Evolutionary conservation across 331 rosid species (phyloP), one percentile per base, ranked within the genome.

Genomic region (Telfairia occidentalis): DNA sequence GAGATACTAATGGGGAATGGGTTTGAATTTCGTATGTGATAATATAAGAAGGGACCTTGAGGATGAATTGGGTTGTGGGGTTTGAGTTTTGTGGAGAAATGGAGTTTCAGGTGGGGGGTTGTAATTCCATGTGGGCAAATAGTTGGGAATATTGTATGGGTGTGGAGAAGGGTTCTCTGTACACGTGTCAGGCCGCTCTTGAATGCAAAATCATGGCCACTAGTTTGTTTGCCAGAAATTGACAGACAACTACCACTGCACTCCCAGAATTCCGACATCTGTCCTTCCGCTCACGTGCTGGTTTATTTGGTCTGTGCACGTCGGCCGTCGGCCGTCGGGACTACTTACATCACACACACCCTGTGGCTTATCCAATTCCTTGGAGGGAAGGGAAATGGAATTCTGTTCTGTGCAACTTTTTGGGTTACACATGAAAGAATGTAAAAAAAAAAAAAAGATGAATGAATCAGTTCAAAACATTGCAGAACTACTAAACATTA

Each of bases 311-410:
- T 43, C 8, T 1, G 11, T 60, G 5, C 49, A 19, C 19, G 65
- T 26, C 63, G 6, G 63, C 61, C 6, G 16, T 55, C 61, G 35
- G 5, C 53, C 53, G 19, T 46, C 61, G 26, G 9, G 30, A 64
- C 18, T n/a, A 19, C 30, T 19, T 4, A 64, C 73, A 23, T 38
- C 73, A 40, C 73, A 52, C 52, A 35, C 53, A 23, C 8, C 29
- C 50, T 19, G 19, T 23, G 73, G 53, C 53, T 66, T 66, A 42
- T 42, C 35, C 53, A 67, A 42, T 67, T 67, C 53, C 73, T 67
- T 67, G 73, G 15, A 67, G 53, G 24, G 73, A 67, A 67, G 73
- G 73, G 73, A 67, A 40, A 32, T 23, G 35, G 35, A 40, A 66
- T 42, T 21, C 5, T 21, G 21, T 5, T 40, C 30, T 40, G 53